phyloP scores from a whole-genome alignment of 2,329 filamentous ascomycete species.

The Mariannaea elegans region DNA sequence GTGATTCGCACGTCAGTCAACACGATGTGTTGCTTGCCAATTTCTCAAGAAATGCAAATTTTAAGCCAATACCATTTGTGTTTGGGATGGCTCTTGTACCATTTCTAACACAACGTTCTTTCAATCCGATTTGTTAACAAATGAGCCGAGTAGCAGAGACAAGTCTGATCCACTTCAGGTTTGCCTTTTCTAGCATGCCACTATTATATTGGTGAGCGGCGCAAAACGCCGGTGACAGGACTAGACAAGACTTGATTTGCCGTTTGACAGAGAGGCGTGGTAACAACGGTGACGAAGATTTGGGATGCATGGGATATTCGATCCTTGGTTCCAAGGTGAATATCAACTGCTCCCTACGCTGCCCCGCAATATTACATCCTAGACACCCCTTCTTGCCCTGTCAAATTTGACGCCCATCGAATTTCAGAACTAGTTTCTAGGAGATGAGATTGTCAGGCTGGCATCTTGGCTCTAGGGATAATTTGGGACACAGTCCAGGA shows the following conservation, averaged over 20 bases:
- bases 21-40: neutral
- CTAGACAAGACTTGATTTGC: neutral
- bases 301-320: constrained; percentile 6
- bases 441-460: constrained; percentile 30
- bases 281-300: constrained; percentile 13
- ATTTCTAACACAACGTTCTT: neutral
- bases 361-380: constrained; percentile 6
- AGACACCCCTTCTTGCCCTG: constrained; percentile 1
- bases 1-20: no score
- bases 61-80: neutral
- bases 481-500: neutral
- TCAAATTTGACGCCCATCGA: constrained; percentile 16
- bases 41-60: neutral
- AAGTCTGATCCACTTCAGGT: constrained; percentile 33
- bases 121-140: constrained; percentile 18
- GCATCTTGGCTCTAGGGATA: neutral
- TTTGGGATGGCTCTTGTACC: neutral
- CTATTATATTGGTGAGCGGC: neutral
- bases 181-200: constrained; percentile 35
- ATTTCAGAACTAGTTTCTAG: constrained; percentile 19
- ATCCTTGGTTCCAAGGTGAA: constrained; percentile 32
- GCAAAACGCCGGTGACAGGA: neutral
- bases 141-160: constrained; percentile 18
- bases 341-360: constrained; percentile 3
- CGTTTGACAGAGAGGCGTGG: neutral